A percentile compares a stretch with the other conserved stretches of the same genome.
These are phyloP conservation scores for Paxillus rubicundulus DNA, from an alignment of 768 basidiomycete genomes.

Conservation along the genomic window DNA sequence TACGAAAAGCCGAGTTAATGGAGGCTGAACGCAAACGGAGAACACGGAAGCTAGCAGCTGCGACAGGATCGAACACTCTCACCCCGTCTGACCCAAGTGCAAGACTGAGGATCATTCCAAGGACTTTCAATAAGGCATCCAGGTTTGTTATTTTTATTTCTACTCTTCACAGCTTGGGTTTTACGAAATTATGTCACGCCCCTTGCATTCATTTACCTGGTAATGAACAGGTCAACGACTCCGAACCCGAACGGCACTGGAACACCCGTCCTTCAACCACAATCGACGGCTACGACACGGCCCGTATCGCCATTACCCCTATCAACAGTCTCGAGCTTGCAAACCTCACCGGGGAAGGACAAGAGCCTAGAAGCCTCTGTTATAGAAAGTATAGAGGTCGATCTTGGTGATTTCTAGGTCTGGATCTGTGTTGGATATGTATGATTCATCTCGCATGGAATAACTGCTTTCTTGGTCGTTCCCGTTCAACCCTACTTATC, in stretches of 20 bases:
- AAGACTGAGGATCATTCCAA: conserved; percentile 61
- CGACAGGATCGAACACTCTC: conserved; percentile 34
- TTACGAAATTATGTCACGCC: conserved; percentile 20
- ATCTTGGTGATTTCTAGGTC: conserved; percentile 71
- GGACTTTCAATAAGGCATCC: conserved; percentile 53
- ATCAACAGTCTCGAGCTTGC: conserved; percentile 23
- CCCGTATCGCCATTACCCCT: conserved; percentile 37
- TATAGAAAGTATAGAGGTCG: conserved; percentile 68
- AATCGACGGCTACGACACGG: conserved; percentile 26
- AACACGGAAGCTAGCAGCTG: conserved; percentile 57
- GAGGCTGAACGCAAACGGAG: conserved; percentile 68
- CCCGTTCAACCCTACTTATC: conserved; percentile 1
- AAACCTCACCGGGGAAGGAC: conserved; percentile 27
- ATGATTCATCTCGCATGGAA: neutral
- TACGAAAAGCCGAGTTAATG: conserved; percentile 70
- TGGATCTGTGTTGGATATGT: conserved; percentile 4
- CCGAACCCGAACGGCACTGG: conserved; percentile 49
- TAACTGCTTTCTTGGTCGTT: neutral
- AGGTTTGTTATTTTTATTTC: conserved; percentile 46
- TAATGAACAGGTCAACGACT: conserved; percentile 34
- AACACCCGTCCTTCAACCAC: conserved; percentile 38
- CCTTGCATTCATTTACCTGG: conserved; percentile 5
- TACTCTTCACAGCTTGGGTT: conserved; percentile 9
- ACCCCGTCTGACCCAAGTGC: conserved; percentile 63
- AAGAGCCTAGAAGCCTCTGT: conserved; percentile 55